Evolutionary conservation across 2,329 filamentous ascomycete genomes (phyloP), one percentile per base, ranked within the genome.

Genomic region (Microcyclospora tardicrescens): DNA sequence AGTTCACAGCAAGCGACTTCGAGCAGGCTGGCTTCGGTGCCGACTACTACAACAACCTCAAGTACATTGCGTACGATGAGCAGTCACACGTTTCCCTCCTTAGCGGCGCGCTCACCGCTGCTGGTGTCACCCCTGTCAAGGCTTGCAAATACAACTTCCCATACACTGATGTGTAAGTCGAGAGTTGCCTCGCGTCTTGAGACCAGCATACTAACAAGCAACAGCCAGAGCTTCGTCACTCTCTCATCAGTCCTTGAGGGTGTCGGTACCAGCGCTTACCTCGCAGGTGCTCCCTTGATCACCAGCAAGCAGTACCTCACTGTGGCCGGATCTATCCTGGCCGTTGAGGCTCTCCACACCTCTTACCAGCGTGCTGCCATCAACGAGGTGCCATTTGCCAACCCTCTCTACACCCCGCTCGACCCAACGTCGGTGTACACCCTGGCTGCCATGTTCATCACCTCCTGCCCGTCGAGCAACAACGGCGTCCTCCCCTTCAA

Each of bases 371-470:
- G 77, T 37, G 57, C 62, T 24, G 61, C 61, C 3, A 57, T 70
- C n/a, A 57, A 62, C 35, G 53, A 73, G 49, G 56, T 58, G 4
- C 73, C 76, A 2, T 75, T 73, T 49, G 61, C 76, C 0, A 66
- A 74, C 49, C 61, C 76, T 8, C 79, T 77, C 49, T 75, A 79
- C 45, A 66, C 69, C 16, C 73, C 77, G 0, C 65, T 81, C 32
- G 58, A 61, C 48, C 65, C 71, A 51, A 69, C 75, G 55, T 61
- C 70, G 49, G 75, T 80, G 37, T 79, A 69, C 64, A 76, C 75
- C 4, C 67, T 82, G n/a, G 77, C 77, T 0, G 66, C 74, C 0
- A 62, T 65, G 39, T 81, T 81, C 61, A 77, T 81, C 54, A 63
- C 55, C 3, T 57, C 59, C 2, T 80, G 75, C 58, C 74, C 77